Base-by-base conservation (phyloP, 805 yeast genomes). In the Tetrapisispora pingtungensis region DNA sequence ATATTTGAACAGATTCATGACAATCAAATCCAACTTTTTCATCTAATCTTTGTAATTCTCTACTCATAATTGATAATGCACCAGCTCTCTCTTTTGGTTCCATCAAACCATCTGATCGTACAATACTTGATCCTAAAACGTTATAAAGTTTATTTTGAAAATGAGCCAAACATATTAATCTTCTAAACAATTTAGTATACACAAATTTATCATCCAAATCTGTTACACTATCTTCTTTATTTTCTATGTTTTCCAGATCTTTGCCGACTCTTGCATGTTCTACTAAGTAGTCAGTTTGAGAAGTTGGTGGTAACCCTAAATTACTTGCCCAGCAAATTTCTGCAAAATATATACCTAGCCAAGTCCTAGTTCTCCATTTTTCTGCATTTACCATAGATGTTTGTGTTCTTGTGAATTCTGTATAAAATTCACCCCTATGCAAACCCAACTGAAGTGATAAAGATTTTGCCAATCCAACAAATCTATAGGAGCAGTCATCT, bases 261-360 rank as follows among this genome's bases (percentile, higher is more conserved):
- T 66, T 65, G 56, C 84, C 93, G 34, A 80, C 65, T 47, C 89
- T 69, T 0, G 95, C 94, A 55, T 75, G 78, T 53, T 88, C 95
- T 30, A 89, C 68, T 35, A 88, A 66, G 58, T 80, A 85, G 61
- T 89, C 97, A 0, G 89, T 81, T 46, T 80, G 85, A 53, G 85
- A 74, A 6, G 87, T 79, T 1, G 96, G 89, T 1, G 97, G 97
- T 41, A 89, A 66, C 0, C 97, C 97, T 37, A 88, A 64, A 32
- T 80, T 77, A 12, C 94, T 82, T 4, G 95, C 81, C 93, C 96
- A 85, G 57, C 87, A 83, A 53, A 88, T 94, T 58, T 88, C 96
- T 38, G 86, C 73, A 57, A 88, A 83, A 61, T 84, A 89, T 3
- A 85, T 82, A 2, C 90, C 88, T 26, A 87, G 67, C 97, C 97